phyloP scores from a whole-genome alignment of 1,139 yeast species.

The Zygotorulaspora mrakii region DNA sequence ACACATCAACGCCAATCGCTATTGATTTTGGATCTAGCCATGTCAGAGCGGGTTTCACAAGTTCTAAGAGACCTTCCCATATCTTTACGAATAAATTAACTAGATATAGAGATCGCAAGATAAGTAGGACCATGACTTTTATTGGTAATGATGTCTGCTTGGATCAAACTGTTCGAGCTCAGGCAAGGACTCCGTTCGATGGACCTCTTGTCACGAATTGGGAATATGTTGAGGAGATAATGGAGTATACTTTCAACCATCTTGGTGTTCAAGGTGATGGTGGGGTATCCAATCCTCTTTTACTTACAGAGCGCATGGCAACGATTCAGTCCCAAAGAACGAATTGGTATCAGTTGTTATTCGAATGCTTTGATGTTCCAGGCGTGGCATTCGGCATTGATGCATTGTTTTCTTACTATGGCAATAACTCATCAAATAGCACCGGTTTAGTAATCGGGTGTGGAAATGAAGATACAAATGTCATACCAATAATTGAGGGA shows the following conservation, averaged over 20 bases:
- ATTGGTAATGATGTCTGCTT: constrained; percentile 79
- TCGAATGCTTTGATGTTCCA: constrained; percentile 74
- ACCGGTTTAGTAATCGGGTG: constrained; percentile 74
- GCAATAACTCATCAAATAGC: constrained; percentile 43
- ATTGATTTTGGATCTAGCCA: constrained; percentile 72
- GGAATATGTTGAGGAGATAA: constrained; percentile 79
- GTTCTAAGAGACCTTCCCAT: constrained; percentile 51
- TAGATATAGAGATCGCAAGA: constrained; percentile 72
- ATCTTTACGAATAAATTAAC: constrained; percentile 69
- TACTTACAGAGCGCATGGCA: constrained; percentile 77
- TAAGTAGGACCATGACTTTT: constrained; percentile 59
- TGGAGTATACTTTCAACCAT: constrained; percentile 82
- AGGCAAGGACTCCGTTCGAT: constrained; percentile 78
- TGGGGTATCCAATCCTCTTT: constrained; percentile 67
- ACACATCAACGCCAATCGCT: constrained; percentile 66
- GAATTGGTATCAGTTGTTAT: constrained; percentile 73
- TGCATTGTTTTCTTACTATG: constrained; percentile 68
- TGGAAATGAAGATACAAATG: constrained; percentile 78
- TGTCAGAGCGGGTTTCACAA: constrained; percentile 70
- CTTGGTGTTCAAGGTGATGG: constrained; percentile 55
- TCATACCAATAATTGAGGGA: constrained; percentile 75
- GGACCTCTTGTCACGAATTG: constrained; percentile 85
- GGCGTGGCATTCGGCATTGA: constrained; percentile 79
- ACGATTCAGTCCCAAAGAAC: constrained; percentile 66
- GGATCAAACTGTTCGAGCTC: constrained; percentile 65